Base-by-base conservation (phyloP, 345 rosid genomes). In the Microthlaspi erraticum region DNA sequence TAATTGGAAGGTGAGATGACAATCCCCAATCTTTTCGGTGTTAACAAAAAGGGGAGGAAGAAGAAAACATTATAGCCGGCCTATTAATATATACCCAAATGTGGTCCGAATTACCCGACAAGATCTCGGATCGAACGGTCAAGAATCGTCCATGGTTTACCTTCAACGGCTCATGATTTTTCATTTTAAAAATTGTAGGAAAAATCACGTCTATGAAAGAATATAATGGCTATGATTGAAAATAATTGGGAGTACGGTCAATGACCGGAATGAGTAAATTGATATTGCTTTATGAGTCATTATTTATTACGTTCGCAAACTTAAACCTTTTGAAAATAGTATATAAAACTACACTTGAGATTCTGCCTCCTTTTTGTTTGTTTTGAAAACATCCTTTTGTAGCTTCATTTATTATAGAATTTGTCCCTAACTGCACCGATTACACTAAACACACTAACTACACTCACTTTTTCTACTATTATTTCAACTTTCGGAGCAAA, bases 31-130 rank as follows among this genome's bases (percentile, higher is more conserved):
- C 64, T 45, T 60, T 61, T 68, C 65, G 31, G 31, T 67, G 79
- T 34, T 42, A 67, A 10, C 68, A 20, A 66, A 66, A 74, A 60
- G 49, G 52, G 53, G 50, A 68, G 6, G 20, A 53, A 54, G 60
- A 68, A 45, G 59, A 61, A 68, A 55, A 75, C 78, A 74, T 74
- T 12, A 31, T 56, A 75, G 64, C 79, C 79, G 79, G 59, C 79
- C 79, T 75, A 68, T 45, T 6, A 62, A 62, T 46, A 44, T 34
- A 45, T 60, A 62, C 61, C 70, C 58, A 68, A 75, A 60, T 9
- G 3, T 46, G 51, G 79, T 16, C 64, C 58, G 39, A 44, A 46
- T 69, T 16, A 54, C 39, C 79, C 75, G 70, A 75, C 60, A 75
- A 54, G 59, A 75, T 68, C 70, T 45, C 2, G 19, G 17, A 75